A percentile compares a stretch with the other conserved stretches of the same genome.
Evolutionary conservation across 345 rosid genomes (phyloP).

Genomic region (Populus pruinosa): DNA sequence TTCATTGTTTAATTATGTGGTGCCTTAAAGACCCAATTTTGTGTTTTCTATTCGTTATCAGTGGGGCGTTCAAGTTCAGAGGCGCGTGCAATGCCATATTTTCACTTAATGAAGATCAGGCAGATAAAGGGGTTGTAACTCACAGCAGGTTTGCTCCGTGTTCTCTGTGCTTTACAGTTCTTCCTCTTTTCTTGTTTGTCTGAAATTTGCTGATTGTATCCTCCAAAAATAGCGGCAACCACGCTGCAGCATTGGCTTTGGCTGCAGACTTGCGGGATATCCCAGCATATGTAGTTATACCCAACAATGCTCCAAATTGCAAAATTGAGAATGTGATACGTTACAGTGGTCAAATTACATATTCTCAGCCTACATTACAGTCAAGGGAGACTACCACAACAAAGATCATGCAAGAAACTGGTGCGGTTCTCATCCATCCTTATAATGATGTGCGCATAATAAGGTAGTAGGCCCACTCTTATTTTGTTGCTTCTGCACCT

Average conservation of each 20-base stretch:
- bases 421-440: slow-evolving; percentile 78
- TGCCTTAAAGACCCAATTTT: not conserved
- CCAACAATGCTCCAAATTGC: slow-evolving; percentile 83
- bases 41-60: slow-evolving; percentile 17
- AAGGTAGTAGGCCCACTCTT: slow-evolving; percentile 44
- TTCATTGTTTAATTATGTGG: not conserved
- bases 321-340: slow-evolving; percentile 81
- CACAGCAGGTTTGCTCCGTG: slow-evolving; percentile 70
- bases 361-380: slow-evolving; percentile 64
- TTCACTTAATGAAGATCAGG: slow-evolving; percentile 61
- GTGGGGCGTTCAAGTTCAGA: slow-evolving; percentile 94
- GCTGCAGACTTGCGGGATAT: slow-evolving; percentile 78
- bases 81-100: slow-evolving; percentile 86
- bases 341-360: slow-evolving; percentile 70
- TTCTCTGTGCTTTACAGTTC: not conserved
- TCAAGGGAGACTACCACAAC: slow-evolving; percentile 67
- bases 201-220: slow-evolving; percentile 11
- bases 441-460: slow-evolving; percentile 69
- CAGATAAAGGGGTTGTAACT: slow-evolving; percentile 80
- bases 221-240: slow-evolving; percentile 65
- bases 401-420: slow-evolving; percentile 64
- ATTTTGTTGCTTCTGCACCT: not conserved
- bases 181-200: slow-evolving; percentile 2
- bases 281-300: slow-evolving; percentile 72
- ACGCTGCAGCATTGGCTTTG: slow-evolving; percentile 92